A percentile compares a stretch with the other conserved stretches of the same genome.
phyloP scores from a whole-genome alignment of 2,329 filamentous ascomycete genomes.

The Sarocladiaceae sp. region DNA sequence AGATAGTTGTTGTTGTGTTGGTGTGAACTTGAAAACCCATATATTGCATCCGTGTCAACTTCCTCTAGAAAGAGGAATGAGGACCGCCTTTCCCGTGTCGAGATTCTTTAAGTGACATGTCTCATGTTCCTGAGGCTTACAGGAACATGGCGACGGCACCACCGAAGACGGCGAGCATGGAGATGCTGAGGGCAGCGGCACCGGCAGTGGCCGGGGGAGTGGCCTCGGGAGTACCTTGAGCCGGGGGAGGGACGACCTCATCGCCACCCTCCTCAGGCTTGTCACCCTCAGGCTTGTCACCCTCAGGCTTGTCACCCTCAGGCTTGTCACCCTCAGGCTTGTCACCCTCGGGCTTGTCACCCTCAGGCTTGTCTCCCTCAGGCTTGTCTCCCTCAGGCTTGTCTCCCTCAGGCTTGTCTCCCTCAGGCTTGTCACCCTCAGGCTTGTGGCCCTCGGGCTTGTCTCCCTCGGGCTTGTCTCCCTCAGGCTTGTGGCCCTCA shows the following conservation, averaged over 20 bases:
- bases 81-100: background rate
- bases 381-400: background rate
- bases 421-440: background rate
- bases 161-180: slow-evolving; percentile 15
- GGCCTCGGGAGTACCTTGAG: slow-evolving; percentile 13
- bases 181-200: slow-evolving; percentile 16
- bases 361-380: slow-evolving; percentile 2
- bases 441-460: background rate
- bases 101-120: background rate
- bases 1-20: too few species aligned
- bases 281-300: too few species aligned
- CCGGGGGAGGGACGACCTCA: background rate
- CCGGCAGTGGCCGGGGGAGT: slow-evolving; percentile 11
- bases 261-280: background rate
- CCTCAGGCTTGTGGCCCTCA: background rate
- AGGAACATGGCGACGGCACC: slow-evolving; percentile 16
- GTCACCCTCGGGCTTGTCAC: too few species aligned
- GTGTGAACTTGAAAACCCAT: background rate
- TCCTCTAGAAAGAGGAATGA: background rate
- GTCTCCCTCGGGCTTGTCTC: background rate
- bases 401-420: background rate
- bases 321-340: slow-evolving; percentile 2
- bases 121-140: slow-evolving; percentile 12
- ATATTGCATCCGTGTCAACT: background rate
- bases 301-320: background rate